Conservation (phyloP, 176 grass and related monocot species). For the Carex scoparia region DNA sequence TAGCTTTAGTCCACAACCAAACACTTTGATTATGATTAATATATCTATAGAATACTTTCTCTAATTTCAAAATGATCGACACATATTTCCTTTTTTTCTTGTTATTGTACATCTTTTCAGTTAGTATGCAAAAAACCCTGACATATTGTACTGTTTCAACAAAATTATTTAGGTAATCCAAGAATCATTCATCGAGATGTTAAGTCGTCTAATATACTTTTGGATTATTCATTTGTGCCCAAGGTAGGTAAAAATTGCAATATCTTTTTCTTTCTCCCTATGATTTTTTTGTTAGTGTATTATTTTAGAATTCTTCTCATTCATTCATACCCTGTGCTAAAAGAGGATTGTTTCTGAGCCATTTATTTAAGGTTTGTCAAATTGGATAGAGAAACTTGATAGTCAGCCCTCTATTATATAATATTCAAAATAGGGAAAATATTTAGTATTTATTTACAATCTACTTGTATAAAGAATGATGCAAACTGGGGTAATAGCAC, state of each 20-base stretch:
- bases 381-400: background rate
- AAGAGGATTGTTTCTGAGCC: background rate
- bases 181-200: conserved; percentile 38
- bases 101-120: background rate
- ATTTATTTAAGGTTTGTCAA: too few relatives aligned
- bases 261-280: background rate
- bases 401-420: background rate
- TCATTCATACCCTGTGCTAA: background rate
- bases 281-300: background rate
- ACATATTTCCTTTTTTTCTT: background rate
- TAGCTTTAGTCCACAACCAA: too few relatives aligned
- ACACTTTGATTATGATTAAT: background rate
- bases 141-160: background rate
- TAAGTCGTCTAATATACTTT: conserved; percentile 37
- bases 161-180: conserved; percentile 29
- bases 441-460: background rate
- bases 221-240: conserved; percentile 33
- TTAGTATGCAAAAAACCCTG: background rate
- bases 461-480: background rate
- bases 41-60: too few relatives aligned
- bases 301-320: background rate
- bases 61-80: background rate
- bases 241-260: conserved; percentile 20
- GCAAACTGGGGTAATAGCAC: too few relatives aligned
- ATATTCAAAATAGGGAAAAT: background rate